Evolutionary conservation across 768 basidiomycete genomes (phyloP).

Genomic region (Macrolepiota albuminosa): DNA sequence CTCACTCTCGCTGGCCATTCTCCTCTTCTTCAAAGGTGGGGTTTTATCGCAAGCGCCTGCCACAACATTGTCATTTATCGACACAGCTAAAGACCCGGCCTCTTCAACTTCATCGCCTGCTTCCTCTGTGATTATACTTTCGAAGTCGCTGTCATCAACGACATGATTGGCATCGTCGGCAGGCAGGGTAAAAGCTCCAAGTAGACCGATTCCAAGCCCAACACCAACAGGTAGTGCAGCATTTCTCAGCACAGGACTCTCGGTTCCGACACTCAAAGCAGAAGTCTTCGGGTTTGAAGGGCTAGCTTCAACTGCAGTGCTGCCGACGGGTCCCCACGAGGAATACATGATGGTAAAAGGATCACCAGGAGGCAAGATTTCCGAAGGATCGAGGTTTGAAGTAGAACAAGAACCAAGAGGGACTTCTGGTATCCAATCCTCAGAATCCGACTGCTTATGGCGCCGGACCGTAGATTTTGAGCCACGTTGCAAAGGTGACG

Average conservation of each 20-base stretch:
- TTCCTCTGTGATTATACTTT: conserved; percentile 25
- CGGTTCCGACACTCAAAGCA: conserved; percentile 30
- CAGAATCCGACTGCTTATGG: conserved; percentile 29
- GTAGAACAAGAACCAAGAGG: conserved; percentile 20
- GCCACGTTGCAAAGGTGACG: conserved; percentile 43
- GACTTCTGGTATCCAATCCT: conserved; percentile 36
- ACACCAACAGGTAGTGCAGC: conserved; percentile 28
- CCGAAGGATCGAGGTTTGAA: conserved; percentile 15
- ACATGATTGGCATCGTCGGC: conserved; percentile 24
- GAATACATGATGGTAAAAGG: conserved; percentile 46
- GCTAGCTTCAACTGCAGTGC: conserved; percentile 10
- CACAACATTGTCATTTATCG: not conserved
- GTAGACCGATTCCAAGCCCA: conserved; percentile 47
- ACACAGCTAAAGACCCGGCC: conserved; percentile 3
- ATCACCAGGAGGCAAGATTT: conserved; percentile 27
- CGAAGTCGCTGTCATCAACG: conserved; percentile 28
- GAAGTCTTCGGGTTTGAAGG: conserved; percentile 24
- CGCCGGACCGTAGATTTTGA: conserved; percentile 14
- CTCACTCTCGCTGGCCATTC: conserved; percentile 29
- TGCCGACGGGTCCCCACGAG: conserved; percentile 30
- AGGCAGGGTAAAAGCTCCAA: conserved; percentile 51
- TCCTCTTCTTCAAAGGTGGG: conserved; percentile 50
- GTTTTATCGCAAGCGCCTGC: conserved; percentile 20
- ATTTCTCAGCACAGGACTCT: conserved; percentile 54
- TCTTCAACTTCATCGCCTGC: conserved; percentile 23